These are phyloP conservation scores for Phanerodontia chrysosporium DNA, from an alignment of 768 basidiomycete species.

Conservation along the genomic window DNA sequence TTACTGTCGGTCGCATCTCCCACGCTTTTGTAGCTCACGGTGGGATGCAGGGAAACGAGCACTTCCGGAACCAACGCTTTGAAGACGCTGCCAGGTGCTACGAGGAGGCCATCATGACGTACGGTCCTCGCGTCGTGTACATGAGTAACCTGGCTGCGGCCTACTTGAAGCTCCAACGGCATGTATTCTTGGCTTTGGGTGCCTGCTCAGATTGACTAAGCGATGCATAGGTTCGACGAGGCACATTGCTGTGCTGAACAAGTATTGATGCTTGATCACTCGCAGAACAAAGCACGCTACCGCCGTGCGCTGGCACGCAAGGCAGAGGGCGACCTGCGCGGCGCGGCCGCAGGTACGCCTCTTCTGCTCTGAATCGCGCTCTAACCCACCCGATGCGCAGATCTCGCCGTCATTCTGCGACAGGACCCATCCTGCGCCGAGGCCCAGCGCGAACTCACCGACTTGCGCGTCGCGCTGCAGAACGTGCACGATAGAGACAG, in stretches of 20 bases:
- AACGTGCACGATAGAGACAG: not conserved
- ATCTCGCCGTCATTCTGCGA: slow-evolving; percentile 23
- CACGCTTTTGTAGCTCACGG: not conserved
- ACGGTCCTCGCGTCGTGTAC: slow-evolving; percentile 35
- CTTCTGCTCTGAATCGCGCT: not conserved
- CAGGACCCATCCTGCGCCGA: slow-evolving; percentile 25
- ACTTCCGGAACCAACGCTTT: slow-evolving; percentile 36
- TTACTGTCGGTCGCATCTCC: not conserved
- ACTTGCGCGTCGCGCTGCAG: not conserved
- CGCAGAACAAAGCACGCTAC: slow-evolving; percentile 31
- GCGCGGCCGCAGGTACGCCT: slow-evolving; percentile 22
- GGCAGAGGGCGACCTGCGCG: slow-evolving; percentile 17
- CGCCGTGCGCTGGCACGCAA: slow-evolving; percentile 32
- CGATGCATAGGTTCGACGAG: no score
- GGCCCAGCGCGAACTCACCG: slow-evolving; percentile 17
- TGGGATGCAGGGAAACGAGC: slow-evolving; percentile 36
- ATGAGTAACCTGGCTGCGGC: slow-evolving; percentile 40
- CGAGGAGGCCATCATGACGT: slow-evolving; percentile 32
- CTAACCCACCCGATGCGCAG: slow-evolving; percentile 13
- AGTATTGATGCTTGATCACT: slow-evolving; percentile 28
- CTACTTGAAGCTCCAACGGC: slow-evolving; percentile 36
- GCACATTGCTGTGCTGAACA: slow-evolving; percentile 27
- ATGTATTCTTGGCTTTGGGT: slow-evolving; percentile 5
- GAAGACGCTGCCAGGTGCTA: slow-evolving; percentile 37
- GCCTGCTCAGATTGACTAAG: no score